Evolutionary conservation across 106 monocot species (phyloP).

Genomic region (Dactylorhiza incarnata): DNA sequence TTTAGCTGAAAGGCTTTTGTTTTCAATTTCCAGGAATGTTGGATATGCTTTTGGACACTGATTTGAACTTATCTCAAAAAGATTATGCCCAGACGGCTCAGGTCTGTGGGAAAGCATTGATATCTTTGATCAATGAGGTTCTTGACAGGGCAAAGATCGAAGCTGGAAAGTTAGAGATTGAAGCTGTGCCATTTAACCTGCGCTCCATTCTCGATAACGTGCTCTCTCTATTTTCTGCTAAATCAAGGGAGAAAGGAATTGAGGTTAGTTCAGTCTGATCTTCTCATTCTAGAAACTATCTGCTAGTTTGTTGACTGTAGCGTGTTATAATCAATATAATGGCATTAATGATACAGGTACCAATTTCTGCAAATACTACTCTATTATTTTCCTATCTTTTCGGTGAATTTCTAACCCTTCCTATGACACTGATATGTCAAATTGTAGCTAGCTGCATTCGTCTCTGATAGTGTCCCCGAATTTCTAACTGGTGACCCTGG

Average conservation of each 20-base stretch:
- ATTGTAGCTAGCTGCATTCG: constrained; percentile 87
- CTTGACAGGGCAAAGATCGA: constrained; percentile 98
- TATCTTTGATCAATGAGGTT: constrained; percentile 90
- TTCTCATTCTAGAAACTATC: background rate
- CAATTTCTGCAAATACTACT: background rate
- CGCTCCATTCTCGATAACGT: constrained; percentile 84
- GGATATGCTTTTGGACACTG: constrained; percentile 94
- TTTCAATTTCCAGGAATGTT: constrained; percentile 67
- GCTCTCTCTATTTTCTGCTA: constrained; percentile 78
- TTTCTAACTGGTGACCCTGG: constrained; percentile 88
- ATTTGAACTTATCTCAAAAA: constrained; percentile 74
- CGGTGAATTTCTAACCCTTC: background rate
- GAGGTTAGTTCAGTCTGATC: constrained; percentile 40
- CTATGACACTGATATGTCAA: constrained; percentile 12
- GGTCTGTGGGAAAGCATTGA: constrained; percentile 90
- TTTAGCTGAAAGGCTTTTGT: constrained; percentile 1
- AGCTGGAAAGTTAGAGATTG: constrained; percentile 89
- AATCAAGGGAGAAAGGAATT: constrained; percentile 76
- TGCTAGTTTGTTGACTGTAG: background rate
- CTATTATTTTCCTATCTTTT: no score
- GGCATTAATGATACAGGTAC: background rate
- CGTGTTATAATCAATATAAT: background rate
- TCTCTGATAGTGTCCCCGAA: constrained; percentile 70
- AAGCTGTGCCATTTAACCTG: constrained; percentile 81
- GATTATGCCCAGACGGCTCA: constrained; percentile 96